phyloP scores from a whole-genome alignment of 2,329 filamentous ascomycete species.

The Uncinocarpus reesii region DNA sequence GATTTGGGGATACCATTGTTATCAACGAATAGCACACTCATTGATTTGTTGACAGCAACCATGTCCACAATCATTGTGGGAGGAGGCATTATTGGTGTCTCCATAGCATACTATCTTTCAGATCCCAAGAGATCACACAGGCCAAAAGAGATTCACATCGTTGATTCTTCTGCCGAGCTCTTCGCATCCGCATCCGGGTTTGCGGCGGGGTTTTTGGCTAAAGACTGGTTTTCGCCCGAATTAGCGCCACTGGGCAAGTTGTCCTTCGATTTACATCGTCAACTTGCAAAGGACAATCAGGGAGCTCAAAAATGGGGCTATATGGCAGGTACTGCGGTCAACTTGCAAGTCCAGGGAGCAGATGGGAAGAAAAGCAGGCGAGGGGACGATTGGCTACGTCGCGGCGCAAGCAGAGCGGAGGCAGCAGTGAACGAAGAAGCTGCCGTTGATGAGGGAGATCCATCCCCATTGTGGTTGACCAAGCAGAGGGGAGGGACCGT shows the following conservation, averaged over 20 bases:
- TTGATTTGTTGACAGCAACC: constrained; percentile 21
- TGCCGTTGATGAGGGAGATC: constrained; percentile 23
- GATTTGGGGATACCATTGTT: not conserved
- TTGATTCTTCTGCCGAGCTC: constrained; percentile 50
- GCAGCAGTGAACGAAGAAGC: constrained; percentile 36
- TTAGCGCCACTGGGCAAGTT: constrained; percentile 52
- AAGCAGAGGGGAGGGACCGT: constrained; percentile 46
- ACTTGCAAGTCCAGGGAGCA: constrained; percentile 36
- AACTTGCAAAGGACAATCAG: constrained; percentile 50
- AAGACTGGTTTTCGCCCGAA: constrained; percentile 58
- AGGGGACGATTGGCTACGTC: constrained; percentile 55
- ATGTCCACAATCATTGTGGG: constrained; percentile 56
- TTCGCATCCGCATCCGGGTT: constrained; percentile 66
- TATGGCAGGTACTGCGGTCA: constrained; percentile 49
- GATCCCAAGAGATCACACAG: constrained; percentile 23
- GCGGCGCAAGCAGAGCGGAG: constrained; percentile 54
- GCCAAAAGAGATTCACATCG: constrained; percentile 42
- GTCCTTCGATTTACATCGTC: constrained; percentile 58
- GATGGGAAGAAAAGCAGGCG: constrained; percentile 34
- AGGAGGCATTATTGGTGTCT: constrained; percentile 58
- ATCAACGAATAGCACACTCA: not conserved
- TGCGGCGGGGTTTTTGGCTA: constrained; percentile 63
- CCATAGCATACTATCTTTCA: constrained; percentile 63
- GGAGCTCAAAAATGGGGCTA: constrained; percentile 53
- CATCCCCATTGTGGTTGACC: constrained; percentile 49